Evolutionary conservation across 495 filamentous ascomycete species (phyloP), one percentile per base, ranked within the genome.

Genomic region (Chaetomium cochliodes): DNA sequence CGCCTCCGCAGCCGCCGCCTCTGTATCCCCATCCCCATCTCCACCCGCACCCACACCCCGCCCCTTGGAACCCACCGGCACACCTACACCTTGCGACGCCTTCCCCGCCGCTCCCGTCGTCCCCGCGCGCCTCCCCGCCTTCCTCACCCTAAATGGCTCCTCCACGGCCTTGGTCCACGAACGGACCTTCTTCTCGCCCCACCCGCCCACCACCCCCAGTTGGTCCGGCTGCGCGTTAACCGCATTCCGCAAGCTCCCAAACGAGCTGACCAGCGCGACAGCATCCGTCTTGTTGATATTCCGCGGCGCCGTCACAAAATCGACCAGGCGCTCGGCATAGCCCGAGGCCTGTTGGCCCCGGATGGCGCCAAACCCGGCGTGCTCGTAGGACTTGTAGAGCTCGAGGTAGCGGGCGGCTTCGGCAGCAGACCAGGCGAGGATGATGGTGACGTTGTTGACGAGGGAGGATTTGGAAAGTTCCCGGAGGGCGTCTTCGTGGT

Each of bases 221-320:
- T 96, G 89, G 69, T 99, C 96, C 1, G 90, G 87, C 15, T 86
- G 81, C 16, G 91, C 93, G 78, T 97, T 98, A 41, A 98, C 79
- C 0, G 93, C 94, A 26, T 89, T 88, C 69, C 88, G 85, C 37
- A 98, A 73, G 61, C 88, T 93, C 6, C 96, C 96, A 79, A 97
- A 98, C 18, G 87, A 90, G 42, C 88, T 87, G 8, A 97, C 91
- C 46, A 98, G 78, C 46, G 89, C 88, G 3, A 96, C 86, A 0
- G 96, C 90, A 76, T 99, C 93, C 5, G 92, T 90, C 74, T 96
- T 97, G 74, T 97, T 99, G 69, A 99, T 88, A 37, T 87, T 90
- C 58, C 93, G 81, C 9, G 96, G 92, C 5, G 88, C 86, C 0
- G 96, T 98, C 42, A 97, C 87, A 71, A 98, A 96, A 70, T 97